Base-by-base conservation (phyloP, 2,329 filamentous ascomycete genomes). In the Aspergillus japonicus region DNA sequence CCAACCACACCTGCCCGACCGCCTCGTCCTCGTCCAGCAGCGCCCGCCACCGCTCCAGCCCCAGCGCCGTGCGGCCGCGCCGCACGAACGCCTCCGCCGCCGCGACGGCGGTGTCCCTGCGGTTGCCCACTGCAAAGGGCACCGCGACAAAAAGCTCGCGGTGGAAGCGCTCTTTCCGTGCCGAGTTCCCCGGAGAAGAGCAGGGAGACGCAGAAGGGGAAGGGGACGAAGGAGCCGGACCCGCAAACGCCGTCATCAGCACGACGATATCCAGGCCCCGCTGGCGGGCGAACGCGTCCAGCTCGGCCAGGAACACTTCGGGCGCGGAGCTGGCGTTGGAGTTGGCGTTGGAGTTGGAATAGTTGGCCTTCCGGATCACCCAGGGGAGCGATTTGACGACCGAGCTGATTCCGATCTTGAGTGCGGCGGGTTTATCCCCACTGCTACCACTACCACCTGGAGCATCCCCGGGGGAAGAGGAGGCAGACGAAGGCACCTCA, bases 231-330 rank as follows among this genome's bases (percentile, higher is more conserved):
- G 77, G 72, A 2, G 21, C 21, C 14, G 52, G n/a, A 14, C n/a
- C 42, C 1, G 75, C 80, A 48, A 80, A 87, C 5, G 83, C 82
- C 2, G 85, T 87, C 83, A 88, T 87, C 50, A 88, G 74, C 14
- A 81, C 79, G 57, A 83, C 82, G n/a, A 87, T 60, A 54, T 82
- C 79, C 39, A 88, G 66, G 0, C 75, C 63, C 48, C 77, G 77
- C 14, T 77, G 71, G 6, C 70, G 63, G 4, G 81, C 79, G 66
- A 86, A 88, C 0, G 64, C 57, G 5, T 70, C 71, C 19, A 86
- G 61, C 0, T 73, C 73, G 3, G 74, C 64, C 4, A 80, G 63
- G 11, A 86, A 80, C 2, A 72, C 33, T 4, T 62, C 62, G 3
- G 60, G 57, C 5, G 60, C 56, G 23, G 23, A 26, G 10, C 64